These are phyloP conservation scores for Metschnikowia kunwiensis DNA, from an alignment of 805 yeast genomes.

Conservation along the genomic window DNA sequence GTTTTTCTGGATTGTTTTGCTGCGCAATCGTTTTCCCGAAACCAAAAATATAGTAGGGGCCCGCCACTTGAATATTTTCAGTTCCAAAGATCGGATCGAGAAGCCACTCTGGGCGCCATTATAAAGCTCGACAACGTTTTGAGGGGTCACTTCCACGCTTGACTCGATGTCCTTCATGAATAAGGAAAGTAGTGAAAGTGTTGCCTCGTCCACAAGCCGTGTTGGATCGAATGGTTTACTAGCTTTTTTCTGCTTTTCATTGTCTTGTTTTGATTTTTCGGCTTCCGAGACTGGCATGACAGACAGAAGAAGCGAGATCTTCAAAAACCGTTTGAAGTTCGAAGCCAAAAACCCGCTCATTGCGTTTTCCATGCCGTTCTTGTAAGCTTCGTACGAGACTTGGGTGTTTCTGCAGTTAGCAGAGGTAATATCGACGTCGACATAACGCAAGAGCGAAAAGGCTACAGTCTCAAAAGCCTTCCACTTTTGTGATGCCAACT, in stretches of 20 bases:
- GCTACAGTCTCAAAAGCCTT: conserved; percentile 44
- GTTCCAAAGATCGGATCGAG: conserved; percentile 82
- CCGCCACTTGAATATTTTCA: conserved; percentile 82
- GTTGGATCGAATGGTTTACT: conserved; percentile 18
- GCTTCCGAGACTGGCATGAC: neutral
- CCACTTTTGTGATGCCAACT: conserved; percentile 34
- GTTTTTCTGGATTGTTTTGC: conserved; percentile 33
- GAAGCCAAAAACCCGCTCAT: conserved; percentile 19
- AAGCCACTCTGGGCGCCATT: conserved; percentile 77
- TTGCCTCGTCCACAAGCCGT: conserved; percentile 39
- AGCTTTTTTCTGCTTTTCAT: neutral
- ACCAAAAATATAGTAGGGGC: conserved; percentile 77
- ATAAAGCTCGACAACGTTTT: conserved; percentile 59
- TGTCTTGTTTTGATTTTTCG: neutral
- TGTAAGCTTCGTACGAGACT: conserved; percentile 3
- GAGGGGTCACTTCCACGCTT: conserved; percentile 39
- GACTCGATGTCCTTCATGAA: conserved; percentile 23
- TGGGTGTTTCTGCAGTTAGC: conserved; percentile 16
- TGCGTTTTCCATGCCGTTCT: conserved; percentile 13
- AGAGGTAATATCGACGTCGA: conserved; percentile 38
- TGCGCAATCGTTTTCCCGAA: conserved; percentile 54
- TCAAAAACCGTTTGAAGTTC: conserved; percentile 22
- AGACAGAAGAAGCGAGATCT: conserved; percentile 29
- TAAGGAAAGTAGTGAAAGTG: conserved; percentile 39
- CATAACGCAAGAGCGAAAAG: conserved; percentile 44